phyloP scores from a whole-genome alignment of 129 eudicot species.

The Logfia minima region DNA sequence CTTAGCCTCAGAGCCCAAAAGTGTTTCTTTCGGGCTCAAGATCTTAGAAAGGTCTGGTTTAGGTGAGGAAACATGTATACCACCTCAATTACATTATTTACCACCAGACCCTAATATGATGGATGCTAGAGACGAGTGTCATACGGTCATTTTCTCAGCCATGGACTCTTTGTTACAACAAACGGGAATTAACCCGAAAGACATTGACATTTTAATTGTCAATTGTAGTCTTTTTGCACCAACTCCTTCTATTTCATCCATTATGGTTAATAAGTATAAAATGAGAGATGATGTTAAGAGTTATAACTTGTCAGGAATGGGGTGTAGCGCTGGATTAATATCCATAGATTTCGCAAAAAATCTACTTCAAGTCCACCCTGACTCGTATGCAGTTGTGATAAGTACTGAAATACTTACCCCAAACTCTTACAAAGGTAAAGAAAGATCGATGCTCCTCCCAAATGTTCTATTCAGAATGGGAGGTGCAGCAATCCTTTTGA shows the following conservation, averaged over 20 bases:
- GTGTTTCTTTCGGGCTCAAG: conserved; percentile 50
- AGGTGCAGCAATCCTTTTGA: conserved; percentile 62
- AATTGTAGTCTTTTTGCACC: conserved; percentile 74
- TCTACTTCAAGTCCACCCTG: conserved; percentile 60
- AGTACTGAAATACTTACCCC: conserved; percentile 72
- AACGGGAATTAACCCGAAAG: conserved; percentile 56
- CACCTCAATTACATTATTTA: conserved; percentile 50
- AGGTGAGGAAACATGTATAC: conserved; percentile 71
- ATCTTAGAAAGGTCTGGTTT: conserved; percentile 70
- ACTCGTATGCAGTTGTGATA: conserved; percentile 58
- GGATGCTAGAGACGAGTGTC: conserved; percentile 57
- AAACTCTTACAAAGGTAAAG: conserved; percentile 58
- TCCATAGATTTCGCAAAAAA: conserved; percentile 57
- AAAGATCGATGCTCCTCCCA: conserved; percentile 72
- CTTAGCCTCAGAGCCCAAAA: conserved; percentile 47
- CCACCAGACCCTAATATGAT: conserved; percentile 51
- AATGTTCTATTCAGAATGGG: conserved; percentile 76
- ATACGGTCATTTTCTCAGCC: conserved; percentile 49
- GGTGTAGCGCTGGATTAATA: conserved; percentile 70
- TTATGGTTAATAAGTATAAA: conserved; percentile 61
- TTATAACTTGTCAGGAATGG: conserved; percentile 73
- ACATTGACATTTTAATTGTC: conserved; percentile 59
- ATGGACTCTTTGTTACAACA: conserved; percentile 56
- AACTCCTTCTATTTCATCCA: conserved; percentile 62
- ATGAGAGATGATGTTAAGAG: conserved; percentile 61